phyloP scores from a whole-genome alignment of 1,139 yeast species.

The Scheffersomyces insectosa region DNA sequence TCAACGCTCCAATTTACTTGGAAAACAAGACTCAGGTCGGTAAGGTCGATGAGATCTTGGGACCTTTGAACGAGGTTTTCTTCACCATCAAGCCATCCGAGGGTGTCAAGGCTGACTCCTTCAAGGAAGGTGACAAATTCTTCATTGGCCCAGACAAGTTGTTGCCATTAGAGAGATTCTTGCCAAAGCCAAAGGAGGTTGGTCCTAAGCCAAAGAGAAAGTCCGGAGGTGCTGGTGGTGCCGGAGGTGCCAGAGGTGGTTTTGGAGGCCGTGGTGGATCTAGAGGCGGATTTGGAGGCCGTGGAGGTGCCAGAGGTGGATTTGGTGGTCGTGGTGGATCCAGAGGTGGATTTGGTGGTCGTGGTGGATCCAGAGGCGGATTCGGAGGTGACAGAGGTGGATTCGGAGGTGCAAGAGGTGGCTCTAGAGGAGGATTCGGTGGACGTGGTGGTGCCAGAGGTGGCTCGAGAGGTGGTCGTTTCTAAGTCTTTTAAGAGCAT shows the following conservation, averaged over 20 bases:
- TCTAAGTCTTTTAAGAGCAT: constrained; percentile 3
- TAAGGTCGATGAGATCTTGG: constrained; percentile 96
- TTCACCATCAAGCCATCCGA: constrained; percentile 95
- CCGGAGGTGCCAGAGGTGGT: constrained; percentile 33
- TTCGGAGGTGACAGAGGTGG: constrained; percentile 44
- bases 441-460: constrained; percentile 45
- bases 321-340: constrained; percentile 38
- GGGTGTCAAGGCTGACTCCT: constrained; percentile 92
- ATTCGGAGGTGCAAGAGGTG: constrained; percentile 41
- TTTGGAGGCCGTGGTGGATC: constrained; percentile 42
- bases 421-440: constrained; percentile 42
- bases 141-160: constrained; percentile 94
- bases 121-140: constrained; percentile 94
- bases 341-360: constrained; percentile 41
- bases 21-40: constrained; percentile 96
- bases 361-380: constrained; percentile 48
- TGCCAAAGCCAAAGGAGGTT: constrained; percentile 82
- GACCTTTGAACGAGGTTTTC: constrained; percentile 94
- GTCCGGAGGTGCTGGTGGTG: constrained; percentile 47
- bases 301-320: constrained; percentile 49
- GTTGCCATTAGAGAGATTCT: constrained; percentile 91
- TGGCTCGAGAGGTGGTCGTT: constrained; percentile 24
- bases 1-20: constrained; percentile 96
- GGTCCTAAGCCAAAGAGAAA: constrained; percentile 82
- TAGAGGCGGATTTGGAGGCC: constrained; percentile 46